Evolutionary conservation across 495 filamentous ascomycete species (phyloP), one percentile per base, ranked within the genome.

Genomic region (Elaphomyces granulatus): DNA sequence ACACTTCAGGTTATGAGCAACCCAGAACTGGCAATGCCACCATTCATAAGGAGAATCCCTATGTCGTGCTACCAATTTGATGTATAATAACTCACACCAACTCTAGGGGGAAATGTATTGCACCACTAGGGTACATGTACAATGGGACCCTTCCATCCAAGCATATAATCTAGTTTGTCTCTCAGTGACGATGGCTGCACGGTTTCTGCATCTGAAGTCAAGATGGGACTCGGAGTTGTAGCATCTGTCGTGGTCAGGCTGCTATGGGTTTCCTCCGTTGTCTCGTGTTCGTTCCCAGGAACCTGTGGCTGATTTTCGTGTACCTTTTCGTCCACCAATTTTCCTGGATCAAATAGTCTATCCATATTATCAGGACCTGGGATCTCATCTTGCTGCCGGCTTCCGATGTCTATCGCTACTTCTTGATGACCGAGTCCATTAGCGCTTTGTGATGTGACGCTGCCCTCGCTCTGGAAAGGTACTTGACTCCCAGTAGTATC

Each of bases 91-190:
- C n/a, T n/a, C n/a, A n/a, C n/a, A n/a, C n/a, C n/a, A n/a, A n/a
- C n/a, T n/a, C n/a, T n/a, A n/a, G n/a, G n/a, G n/a, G n/a, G n/a
- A n/a, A n/a, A n/a, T n/a, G n/a, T n/a, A n/a, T n/a, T n/a, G n/a
- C n/a, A n/a, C n/a, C n/a, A n/a, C n/a, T n/a, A n/a, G n/a, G n/a
- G n/a, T n/a, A n/a, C n/a, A n/a, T n/a, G n/a, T n/a, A n/a, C 35
- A 37, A 45, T 15, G 32, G 58, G 57, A 1, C 59, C 60, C 31
- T 36, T 47, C 62, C 62, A 66, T 32, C 62, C 62, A 20, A 63
- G 49, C 41, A 54, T 37, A 31, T 61, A 60, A 36, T 66, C 62
- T 14, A 66, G 32, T 6, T 32, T 48, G 34, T 64, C 60, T 28
- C 60, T 41, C 14, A 47, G 31, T 20, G 37, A 20, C 26, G 40